phyloP scores from a whole-genome alignment of 2,329 filamentous ascomycete species.

The Aspergillus calidoustus region DNA sequence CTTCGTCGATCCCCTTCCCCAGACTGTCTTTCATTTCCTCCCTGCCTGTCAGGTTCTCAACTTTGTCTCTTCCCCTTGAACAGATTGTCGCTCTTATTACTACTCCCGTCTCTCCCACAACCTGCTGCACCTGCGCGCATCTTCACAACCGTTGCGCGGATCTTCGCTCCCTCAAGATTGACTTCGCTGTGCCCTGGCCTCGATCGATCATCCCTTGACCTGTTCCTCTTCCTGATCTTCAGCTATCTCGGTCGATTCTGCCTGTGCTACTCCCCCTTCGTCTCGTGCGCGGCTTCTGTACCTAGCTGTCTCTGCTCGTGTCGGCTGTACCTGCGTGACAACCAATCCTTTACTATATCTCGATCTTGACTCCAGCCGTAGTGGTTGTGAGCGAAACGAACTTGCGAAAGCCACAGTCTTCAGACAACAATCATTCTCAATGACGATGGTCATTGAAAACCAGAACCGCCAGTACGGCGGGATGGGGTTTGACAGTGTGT shows the following conservation, averaged over 20 bases:
- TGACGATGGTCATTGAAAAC: conserved; percentile 95
- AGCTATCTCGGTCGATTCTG: background rate
- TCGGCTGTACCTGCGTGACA: conserved; percentile 9
- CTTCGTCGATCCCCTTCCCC: conserved; percentile 49
- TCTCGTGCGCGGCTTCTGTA: background rate
- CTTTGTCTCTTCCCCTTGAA: conserved; percentile 19
- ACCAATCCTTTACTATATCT: conserved; percentile 18
- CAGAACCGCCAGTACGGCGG: conserved; percentile 80
- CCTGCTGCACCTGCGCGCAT: conserved; percentile 18
- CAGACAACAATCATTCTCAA: conserved; percentile 52
- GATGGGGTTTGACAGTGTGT: conserved; percentile 81
- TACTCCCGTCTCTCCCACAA: conserved; percentile 20
- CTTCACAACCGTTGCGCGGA: conserved; percentile 18
- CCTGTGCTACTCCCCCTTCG: background rate
- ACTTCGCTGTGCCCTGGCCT: conserved; percentile 16
- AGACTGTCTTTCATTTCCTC: conserved; percentile 36
- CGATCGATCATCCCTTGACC: conserved; percentile 1
- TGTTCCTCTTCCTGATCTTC: conserved; percentile 12
- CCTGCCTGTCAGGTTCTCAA: conserved; percentile 23
- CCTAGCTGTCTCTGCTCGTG: background rate
- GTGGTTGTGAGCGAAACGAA: conserved; percentile 12
- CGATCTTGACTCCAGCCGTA: conserved; percentile 18
- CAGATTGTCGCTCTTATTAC: conserved; percentile 18
- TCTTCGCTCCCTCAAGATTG: conserved; percentile 19
- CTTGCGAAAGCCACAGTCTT: background rate